Base-by-base conservation (phyloP, 805 yeast species). In the Hanseniaspora vineae region DNA sequence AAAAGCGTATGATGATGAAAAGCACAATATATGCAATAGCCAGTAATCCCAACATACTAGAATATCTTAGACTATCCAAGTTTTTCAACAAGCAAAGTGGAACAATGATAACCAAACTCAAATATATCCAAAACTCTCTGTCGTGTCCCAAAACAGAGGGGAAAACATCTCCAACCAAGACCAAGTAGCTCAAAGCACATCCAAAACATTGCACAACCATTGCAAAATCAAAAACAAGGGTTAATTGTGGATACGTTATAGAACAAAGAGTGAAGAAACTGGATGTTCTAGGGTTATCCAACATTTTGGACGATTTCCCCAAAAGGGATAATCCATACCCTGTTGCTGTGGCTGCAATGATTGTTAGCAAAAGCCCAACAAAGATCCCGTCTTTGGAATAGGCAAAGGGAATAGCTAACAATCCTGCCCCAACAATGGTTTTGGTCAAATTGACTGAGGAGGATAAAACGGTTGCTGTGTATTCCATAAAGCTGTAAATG, bases 151-250 rank as follows among this genome's bases (percentile, higher is more conserved):
- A 66, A 45, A 77, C 61, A 17, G 76, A 68, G 5, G 90, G 90
- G 70, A 84, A 76, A 47, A 84, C 66, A 58, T 84, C 92, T 12
- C 92, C 92, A 46, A 84, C 77, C 46, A 84, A 72, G 15, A 84
- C 84, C 50, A 84, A 59, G 56, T 84, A 84, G 44, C 81, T 73
- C 13, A 84, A 68, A 2, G 81, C 81, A 15, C 81, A 88, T 20
- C 94, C 94, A 64, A 80, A 84, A 59, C 90, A 82, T 64, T 84
- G 88, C 44, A 82, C 68, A 33, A 81, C 76, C 59, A 84, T 82
- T 35, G 87, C 83, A 20, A 79, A 62, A 63, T 84, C 92, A 58
- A 84, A 84, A n/a, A 83, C 57, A 6, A 83, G 72, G 5, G 83
- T 70, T 29, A 82, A 60, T n/a, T 71, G 71, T 1, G 92, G 92